Base-by-base conservation (phyloP, 805 yeast species). In the Candida jianshihensis region DNA sequence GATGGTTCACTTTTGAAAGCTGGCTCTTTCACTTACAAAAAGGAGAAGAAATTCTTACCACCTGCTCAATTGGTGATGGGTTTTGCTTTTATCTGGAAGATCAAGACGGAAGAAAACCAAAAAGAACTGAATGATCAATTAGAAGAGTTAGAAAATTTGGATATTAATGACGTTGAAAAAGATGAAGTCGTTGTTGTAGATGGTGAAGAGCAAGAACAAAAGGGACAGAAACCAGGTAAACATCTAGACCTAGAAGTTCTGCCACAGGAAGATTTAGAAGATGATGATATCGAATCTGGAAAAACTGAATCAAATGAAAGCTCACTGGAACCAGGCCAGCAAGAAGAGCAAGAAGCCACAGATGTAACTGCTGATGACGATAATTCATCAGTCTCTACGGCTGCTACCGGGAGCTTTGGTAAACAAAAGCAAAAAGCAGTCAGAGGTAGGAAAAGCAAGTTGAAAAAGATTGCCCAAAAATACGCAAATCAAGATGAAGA, bases 401-500 rank as follows among this genome's bases (percentile, higher is more conserved):
- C 20, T 4, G 32, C 44, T 1, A 18, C 34, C 1, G 13, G 26
- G n/a, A 18, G 12, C n/a, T 19, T 34, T 5, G 24, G 37, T 4
- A 44, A 42, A 21, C 37, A 34, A 13, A 36, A 35, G 41, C 54
- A 59, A 21, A 67, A 66, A 14, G 69, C 64, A 26, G 78, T 80
- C 6, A 75, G 97, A 49, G 97, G 97, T 33, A 87, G 83, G 59
- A 86, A 81, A 52, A 81, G 83, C 27, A 88, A 88, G 53, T 52
- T 83, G 59, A 86, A 83, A 66, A 88, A 85, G 53, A 83, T 87
- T 38, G 81, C 81, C 28, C 69, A 73, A 41, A 90, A 89, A 53
- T 90, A 90, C 52, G 86, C 79, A 4, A 88, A 82, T 41, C 97
- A 90, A 60, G 97, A 90, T 55, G 96, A 86, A 35, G 92, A 84